Conservation (phyloP, 345 rosid genomes). For the Durio zibethinus region DNA sequence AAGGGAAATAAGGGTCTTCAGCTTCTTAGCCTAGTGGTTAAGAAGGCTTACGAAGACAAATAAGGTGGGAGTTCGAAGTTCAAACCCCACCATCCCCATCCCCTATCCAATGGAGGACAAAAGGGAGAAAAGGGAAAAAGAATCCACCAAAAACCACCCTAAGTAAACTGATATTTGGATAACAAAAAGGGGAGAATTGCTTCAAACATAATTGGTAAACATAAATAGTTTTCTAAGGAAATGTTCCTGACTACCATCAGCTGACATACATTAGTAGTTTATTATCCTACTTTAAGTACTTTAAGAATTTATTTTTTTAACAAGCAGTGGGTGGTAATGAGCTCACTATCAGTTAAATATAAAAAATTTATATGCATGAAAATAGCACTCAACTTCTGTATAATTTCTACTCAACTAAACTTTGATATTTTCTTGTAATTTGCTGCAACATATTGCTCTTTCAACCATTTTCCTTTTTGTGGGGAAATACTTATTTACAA, state of each 20-base stretch:
- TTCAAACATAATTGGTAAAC: background rate
- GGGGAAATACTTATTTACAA: too few relatives aligned
- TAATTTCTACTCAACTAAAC: background rate
- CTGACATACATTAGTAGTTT: background rate
- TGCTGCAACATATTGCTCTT: background rate
- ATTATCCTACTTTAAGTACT: background rate
- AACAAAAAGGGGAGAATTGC: background rate
- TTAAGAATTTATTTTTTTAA: background rate
- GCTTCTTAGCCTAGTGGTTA: too few relatives aligned
- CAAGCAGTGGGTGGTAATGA: background rate
- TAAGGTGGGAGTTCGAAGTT: too few relatives aligned
- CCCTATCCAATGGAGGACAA: too few relatives aligned
- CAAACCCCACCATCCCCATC: too few relatives aligned
- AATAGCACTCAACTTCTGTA: background rate
- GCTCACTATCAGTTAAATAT: background rate
- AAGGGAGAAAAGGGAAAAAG: background rate
- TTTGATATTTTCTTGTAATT: background rate
- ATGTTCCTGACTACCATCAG: background rate
- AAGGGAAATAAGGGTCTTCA: too few relatives aligned
- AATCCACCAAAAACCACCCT: background rate
- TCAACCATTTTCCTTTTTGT: background rate
- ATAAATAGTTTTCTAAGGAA: background rate
- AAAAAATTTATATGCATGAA: background rate
- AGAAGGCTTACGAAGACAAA: too few relatives aligned
- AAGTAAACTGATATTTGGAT: background rate